phyloP scores from a whole-genome alignment of 75 land plant species.

The Adiantum capillusveneris region DNA sequence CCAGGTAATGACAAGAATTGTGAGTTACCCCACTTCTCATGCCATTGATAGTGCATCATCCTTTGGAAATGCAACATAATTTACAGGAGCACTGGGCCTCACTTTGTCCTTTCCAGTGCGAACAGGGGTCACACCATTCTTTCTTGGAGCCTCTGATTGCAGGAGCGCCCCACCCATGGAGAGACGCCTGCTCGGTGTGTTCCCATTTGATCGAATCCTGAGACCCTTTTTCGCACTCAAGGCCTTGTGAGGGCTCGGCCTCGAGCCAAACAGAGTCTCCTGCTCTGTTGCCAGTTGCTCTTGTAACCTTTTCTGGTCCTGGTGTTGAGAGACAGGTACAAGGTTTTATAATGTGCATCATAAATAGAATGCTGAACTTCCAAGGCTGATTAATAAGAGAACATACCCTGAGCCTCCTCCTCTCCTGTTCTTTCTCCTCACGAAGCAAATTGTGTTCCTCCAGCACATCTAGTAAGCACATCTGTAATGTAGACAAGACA shows the following conservation, averaged over 20 bases:
- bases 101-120: constrained; percentile 27
- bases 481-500: constrained; percentile 17
- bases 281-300: constrained; percentile 81
- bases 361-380: too few species aligned
- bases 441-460: constrained; percentile 57
- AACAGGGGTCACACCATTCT: constrained; percentile 32
- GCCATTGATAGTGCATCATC: constrained; percentile 60
- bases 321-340: neutral
- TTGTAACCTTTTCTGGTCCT: constrained; percentile 87
- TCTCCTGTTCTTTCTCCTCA: constrained; percentile 74
- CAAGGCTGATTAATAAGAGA: too few species aligned
- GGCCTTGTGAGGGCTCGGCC: constrained; percentile 69
- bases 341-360: too few species aligned
- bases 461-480: constrained; percentile 61
- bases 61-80: constrained; percentile 61
- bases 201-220: constrained; percentile 36
- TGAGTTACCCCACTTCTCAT: too few species aligned
- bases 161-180: constrained; percentile 53
- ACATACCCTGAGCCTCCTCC: constrained; percentile 50
- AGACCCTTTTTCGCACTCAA: constrained; percentile 38
- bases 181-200: constrained; percentile 42
- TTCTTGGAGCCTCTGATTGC: constrained; percentile 34
- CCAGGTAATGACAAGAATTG: too few species aligned
- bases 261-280: constrained; percentile 73
- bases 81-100: constrained; percentile 58